phyloP scores from a whole-genome alignment of 202 grass and related monocot species.

The Bolboschoenoplectus hybrid region DNA sequence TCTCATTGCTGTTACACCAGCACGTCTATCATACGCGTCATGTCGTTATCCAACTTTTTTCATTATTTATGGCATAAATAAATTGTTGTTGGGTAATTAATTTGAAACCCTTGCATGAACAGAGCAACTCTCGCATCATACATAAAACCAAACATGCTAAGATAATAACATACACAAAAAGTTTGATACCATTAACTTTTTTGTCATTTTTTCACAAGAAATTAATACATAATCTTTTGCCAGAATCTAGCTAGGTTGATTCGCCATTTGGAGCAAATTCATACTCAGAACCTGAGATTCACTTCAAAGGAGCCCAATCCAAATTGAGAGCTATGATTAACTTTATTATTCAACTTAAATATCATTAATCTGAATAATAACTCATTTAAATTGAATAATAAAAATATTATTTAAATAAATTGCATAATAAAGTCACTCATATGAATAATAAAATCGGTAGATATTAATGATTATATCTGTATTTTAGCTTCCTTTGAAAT shows the following conservation, averaged over 20 bases:
- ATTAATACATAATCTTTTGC: conserved; percentile 5
- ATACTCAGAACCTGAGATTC: neutral
- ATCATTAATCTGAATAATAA: too few species aligned
- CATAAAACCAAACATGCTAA: neutral
- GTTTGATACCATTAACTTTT: neutral
- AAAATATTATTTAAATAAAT: too few species aligned
- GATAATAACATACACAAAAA: too few species aligned
- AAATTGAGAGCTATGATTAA: neutral
- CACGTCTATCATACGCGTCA: conserved; percentile 14
- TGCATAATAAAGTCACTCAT: too few species aligned
- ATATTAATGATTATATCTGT: too few species aligned
- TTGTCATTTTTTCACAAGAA: neutral
- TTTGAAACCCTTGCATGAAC: conserved; percentile 4
- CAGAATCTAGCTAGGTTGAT: neutral
- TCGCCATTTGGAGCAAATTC: neutral
- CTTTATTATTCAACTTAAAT: too few species aligned
- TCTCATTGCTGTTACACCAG: conserved; percentile 33
- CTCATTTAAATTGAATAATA: too few species aligned
- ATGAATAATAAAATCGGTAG: too few species aligned
- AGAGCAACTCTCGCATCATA: conserved; percentile 1
- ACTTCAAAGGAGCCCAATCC: neutral
- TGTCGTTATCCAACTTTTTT: conserved; percentile 26
- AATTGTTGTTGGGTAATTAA: conserved; percentile 35
- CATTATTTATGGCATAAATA: conserved; percentile 7
- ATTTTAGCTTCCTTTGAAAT: too few species aligned